Conservation (phyloP, 495 filamentous ascomycete genomes). For the Trichoderma gamsii region DNA sequence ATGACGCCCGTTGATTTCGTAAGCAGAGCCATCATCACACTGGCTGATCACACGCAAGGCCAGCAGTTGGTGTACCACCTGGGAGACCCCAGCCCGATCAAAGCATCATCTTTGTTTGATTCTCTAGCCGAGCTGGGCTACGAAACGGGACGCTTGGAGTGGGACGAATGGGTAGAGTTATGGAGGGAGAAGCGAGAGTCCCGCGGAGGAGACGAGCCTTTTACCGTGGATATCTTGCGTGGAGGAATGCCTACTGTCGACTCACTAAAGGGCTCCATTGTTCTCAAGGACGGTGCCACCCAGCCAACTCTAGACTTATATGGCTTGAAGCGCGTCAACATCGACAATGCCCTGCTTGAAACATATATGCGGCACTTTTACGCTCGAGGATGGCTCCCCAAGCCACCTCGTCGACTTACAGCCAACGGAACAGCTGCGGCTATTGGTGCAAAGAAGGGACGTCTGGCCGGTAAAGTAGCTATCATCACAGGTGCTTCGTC, state of each 20-base stretch:
- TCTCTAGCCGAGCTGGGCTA: slow-evolving; percentile 56
- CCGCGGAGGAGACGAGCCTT: slow-evolving; percentile 50
- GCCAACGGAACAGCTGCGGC: slow-evolving; percentile 23
- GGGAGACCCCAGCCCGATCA: slow-evolving; percentile 57
- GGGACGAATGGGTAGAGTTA: slow-evolving; percentile 57
- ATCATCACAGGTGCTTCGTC: slow-evolving; percentile 51
- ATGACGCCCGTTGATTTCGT: slow-evolving; percentile 71
- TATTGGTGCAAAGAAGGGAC: slow-evolving; percentile 32
- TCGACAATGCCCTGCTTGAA: slow-evolving; percentile 53
- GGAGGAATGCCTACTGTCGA: slow-evolving; percentile 60
- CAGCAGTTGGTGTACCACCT: slow-evolving; percentile 57
- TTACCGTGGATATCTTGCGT: slow-evolving; percentile 39
- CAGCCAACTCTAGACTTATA: slow-evolving; percentile 42
- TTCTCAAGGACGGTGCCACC: slow-evolving; percentile 55
- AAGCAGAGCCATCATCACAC: slow-evolving; percentile 56
- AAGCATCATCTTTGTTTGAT: slow-evolving; percentile 50
- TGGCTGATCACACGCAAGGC: slow-evolving; percentile 47
- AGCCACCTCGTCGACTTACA: slow-evolving; percentile 41
- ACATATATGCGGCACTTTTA: slow-evolving; percentile 66
- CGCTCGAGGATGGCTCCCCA: slow-evolving; percentile 59
- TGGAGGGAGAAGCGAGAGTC: slow-evolving; percentile 55
- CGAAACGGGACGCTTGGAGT: slow-evolving; percentile 49
- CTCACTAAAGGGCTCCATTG: slow-evolving; percentile 46
- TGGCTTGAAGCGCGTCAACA: slow-evolving; percentile 52
- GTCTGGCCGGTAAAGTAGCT: slow-evolving; percentile 48